Evolutionary conservation across 2,329 filamentous ascomycete genomes (phyloP).

Genomic region (Elsinoe perseae): DNA sequence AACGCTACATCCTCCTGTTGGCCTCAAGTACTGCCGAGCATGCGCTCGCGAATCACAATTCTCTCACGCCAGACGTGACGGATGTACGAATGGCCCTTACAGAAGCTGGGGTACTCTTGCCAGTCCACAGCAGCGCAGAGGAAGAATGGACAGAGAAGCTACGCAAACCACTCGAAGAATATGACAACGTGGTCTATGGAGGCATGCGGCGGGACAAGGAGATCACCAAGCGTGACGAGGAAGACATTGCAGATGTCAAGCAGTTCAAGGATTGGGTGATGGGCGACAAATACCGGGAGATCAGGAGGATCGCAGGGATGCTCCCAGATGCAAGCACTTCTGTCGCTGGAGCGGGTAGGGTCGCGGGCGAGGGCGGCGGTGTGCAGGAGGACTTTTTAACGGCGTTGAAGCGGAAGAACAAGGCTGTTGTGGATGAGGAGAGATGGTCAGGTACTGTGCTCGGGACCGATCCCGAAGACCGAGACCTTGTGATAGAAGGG

Average conservation of each 20-base stretch:
- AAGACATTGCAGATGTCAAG: constrained; percentile 70
- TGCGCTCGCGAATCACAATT: constrained; percentile 61
- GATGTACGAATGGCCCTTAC: constrained; percentile 82
- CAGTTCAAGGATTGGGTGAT: constrained; percentile 73
- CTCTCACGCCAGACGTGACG: constrained; percentile 56
- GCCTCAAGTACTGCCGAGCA: constrained; percentile 65
- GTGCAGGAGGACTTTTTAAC: constrained; percentile 42
- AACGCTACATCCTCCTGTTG: constrained; percentile 69
- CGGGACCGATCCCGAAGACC: constrained; percentile 63
- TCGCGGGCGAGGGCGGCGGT: constrained; percentile 33
- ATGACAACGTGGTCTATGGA: constrained; percentile 33
- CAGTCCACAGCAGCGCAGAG: constrained; percentile 58
- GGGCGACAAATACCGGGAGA: constrained; percentile 67
- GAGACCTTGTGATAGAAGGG: constrained; percentile 69
- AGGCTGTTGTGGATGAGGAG: constrained; percentile 77
- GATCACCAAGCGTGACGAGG: constrained; percentile 45
- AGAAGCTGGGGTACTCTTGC: constrained; percentile 66
- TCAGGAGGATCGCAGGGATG: constrained; percentile 71
- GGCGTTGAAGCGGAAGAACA: constrained; percentile 81
- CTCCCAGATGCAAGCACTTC: constrained; percentile 34
- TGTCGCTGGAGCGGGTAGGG: constrained; percentile 41
- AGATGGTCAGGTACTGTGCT: constrained; percentile 79
- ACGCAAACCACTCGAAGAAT: constrained; percentile 38
- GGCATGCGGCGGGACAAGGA: constrained; percentile 35
- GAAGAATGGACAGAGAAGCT: constrained; percentile 55